Evolutionary conservation across 164 flowering plant genomes (phyloP), one percentile per base, ranked within the genome.

Genomic region (Nymphaea thermarum): DNA sequence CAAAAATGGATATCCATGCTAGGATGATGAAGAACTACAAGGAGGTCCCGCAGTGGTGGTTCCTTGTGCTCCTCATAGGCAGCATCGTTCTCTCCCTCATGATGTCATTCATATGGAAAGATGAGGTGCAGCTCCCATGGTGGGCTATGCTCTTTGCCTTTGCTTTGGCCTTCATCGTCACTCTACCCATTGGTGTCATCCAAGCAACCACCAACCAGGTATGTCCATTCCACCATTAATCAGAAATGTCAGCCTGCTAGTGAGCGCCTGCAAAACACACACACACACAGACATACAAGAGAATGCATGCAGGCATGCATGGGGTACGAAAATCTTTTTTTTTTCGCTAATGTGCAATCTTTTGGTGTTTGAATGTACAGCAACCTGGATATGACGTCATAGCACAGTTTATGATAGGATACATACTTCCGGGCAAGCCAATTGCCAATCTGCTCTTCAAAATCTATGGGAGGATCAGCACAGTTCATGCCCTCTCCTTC

Each of bases 171-270:
- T 89, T 73, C 77, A 5, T 89, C 62, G 86, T 93, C 44, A 93
- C 98, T 5, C 88, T 93, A 62, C 98, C 98, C 5, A 87, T 91
- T 67, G 98, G 98, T 8, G 91, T 93, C 79, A 91, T 93, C 71
- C 97, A 91, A 82, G 98, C 98, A 36, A 93, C 98, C 16, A 93
- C 98, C 67, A 93, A 90, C 76, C 97, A 93, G 90, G 98, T 89
- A 77, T 43, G n/a, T 14, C 64, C 3, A 17, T 55, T 55, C 10
- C 60, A 55, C 60, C 60, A 55, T 55, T 55, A 25, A 25, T 25
- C 36, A 25, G 36, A 25, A 25, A 25, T 0, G 36, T 25, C 36
- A 25, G 36, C 36, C 0, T 25, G 36, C 36, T 25, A 1, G 36
- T 25, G 36, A 25, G 36, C 36, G 36, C 36, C 36, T 25, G 1